Conservation (phyloP, 2,329 filamentous ascomycete species). For the Hypoxylon sp. region DNA sequence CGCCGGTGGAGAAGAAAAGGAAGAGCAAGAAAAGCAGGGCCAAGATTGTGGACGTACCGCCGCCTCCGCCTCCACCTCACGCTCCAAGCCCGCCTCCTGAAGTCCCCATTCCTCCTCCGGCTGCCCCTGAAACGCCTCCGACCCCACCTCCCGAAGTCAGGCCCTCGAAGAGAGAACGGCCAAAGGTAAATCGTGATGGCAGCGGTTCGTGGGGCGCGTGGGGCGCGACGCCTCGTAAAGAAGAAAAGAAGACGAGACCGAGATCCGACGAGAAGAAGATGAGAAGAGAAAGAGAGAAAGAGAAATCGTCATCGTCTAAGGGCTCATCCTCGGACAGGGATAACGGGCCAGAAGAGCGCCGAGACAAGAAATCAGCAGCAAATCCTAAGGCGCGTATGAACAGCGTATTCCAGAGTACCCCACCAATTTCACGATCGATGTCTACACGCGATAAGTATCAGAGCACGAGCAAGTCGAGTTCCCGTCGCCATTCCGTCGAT, state of each 20-base stretch:
- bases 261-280: constrained; percentile 69
- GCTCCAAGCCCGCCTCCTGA: constrained; percentile 35
- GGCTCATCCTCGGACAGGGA: constrained; percentile 74
- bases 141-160: constrained; percentile 64
- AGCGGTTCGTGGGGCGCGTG: constrained; percentile 79
- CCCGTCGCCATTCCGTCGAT: constrained; percentile 75
- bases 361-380: constrained; percentile 54
- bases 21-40: constrained; percentile 54
- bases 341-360: constrained; percentile 50
- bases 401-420: constrained; percentile 74
- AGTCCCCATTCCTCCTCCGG: constrained; percentile 56
- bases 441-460: constrained; percentile 72
- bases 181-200: constrained; percentile 76
- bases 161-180: constrained; percentile 76
- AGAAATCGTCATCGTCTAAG: constrained; percentile 64
- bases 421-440: constrained; percentile 73
- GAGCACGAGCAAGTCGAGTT: constrained; percentile 64
- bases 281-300: constrained; percentile 62
- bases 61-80: constrained; percentile 41
- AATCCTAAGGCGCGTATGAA: constrained; percentile 65
- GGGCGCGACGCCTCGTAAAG: constrained; percentile 64
- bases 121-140: constrained; percentile 57
- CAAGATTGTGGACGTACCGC: constrained; percentile 44
- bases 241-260: constrained; percentile 70
- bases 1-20: constrained; percentile 53